Conservation (phyloP, 257 asterid species). For the Solanum infundibuliforme region DNA sequence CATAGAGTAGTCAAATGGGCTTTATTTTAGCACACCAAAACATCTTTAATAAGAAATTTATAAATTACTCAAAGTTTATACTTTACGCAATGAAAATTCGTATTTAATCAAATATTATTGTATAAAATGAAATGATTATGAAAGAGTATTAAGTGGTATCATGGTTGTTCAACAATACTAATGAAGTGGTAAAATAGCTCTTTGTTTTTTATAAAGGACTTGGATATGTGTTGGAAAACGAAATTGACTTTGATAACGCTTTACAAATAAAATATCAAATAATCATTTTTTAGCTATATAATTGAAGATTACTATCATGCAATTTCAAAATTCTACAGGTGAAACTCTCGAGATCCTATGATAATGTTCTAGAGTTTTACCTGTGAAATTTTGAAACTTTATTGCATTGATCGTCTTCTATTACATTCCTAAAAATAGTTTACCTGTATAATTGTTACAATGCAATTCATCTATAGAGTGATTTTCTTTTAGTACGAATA, state of each 20-base stretch:
- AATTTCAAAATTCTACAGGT: background rate
- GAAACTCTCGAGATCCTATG: background rate
- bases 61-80: background rate
- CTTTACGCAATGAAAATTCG: background rate
- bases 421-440: background rate
- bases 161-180: background rate
- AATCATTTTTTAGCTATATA: background rate
- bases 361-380: background rate
- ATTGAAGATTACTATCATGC: background rate
- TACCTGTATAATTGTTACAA: too few species aligned
- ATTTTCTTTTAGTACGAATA: background rate
- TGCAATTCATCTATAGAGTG: background rate
- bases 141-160: background rate
- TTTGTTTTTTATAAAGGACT: too few species aligned
- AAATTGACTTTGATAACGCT: background rate
- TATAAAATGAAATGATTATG: background rate
- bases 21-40: background rate
- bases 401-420: background rate
- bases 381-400: background rate
- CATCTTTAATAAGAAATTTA: background rate
- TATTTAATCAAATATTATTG: background rate
- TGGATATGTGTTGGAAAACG: too few species aligned
- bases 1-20: background rate
- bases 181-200: background rate
- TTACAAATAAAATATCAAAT: background rate